These are phyloP conservation scores for Dujonia santamariae DNA, from an alignment of 1,139 yeast genomes.

Conservation along the genomic window DNA sequence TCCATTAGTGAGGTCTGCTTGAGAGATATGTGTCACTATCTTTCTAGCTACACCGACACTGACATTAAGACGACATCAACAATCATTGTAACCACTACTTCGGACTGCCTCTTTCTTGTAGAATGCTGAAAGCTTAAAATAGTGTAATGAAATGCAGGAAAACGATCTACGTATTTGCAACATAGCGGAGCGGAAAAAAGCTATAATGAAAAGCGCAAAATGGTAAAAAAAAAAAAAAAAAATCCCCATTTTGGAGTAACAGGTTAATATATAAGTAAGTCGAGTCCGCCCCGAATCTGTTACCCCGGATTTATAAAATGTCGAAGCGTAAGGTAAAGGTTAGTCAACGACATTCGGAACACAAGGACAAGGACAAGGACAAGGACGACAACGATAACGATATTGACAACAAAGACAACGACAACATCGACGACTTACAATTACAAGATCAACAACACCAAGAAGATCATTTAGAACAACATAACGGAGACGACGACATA, in stretches of 20 bases:
- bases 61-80: too few species aligned
- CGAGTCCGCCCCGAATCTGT: neutral
- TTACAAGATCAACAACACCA: too few species aligned
- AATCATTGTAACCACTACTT: too few species aligned
- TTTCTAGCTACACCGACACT: too few species aligned
- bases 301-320: conserved; percentile 1
- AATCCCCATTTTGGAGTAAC: neutral
- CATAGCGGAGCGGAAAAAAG: too few species aligned
- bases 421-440: too few species aligned
- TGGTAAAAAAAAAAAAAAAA: neutral
- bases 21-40: too few species aligned
- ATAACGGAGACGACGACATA: neutral
- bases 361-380: neutral
- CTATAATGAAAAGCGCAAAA: neutral
- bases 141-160: neutral
- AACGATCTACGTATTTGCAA: too few species aligned
- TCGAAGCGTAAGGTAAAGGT: neutral
- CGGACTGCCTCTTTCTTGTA: too few species aligned
- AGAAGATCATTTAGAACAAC: too few species aligned
- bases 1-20: too few species aligned
- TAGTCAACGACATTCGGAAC: neutral
- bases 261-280: conserved; percentile 3
- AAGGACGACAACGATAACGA: neutral
- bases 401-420: too few species aligned
- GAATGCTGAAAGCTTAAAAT: neutral